Evolutionary conservation across 2,329 filamentous ascomycete species (phyloP), one percentile per base, ranked within the genome.

Genomic region (Arthrobotrys sinensis): DNA sequence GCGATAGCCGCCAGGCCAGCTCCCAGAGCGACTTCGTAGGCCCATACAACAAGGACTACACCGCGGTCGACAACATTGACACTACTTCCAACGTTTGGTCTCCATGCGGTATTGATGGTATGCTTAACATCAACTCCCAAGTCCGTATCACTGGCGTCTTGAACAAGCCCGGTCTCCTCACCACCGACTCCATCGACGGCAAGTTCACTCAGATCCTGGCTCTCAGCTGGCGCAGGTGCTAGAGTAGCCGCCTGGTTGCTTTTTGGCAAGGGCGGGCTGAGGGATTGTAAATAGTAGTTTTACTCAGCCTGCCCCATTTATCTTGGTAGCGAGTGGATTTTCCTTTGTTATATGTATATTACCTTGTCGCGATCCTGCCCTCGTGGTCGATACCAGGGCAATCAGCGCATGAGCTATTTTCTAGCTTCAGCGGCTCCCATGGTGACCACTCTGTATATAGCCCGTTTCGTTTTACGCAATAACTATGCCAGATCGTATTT

Each of bases 101-200:
- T 60, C 86, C 86, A 14, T 88, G 87, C 83, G 87, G 87, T 65
- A 82, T 83, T 21, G 84, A 85, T 45, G 86, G 86, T 72, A 83
- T 87, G 79, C 84, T 88, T 81, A 88, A 88, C 83, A 87, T 88
- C 84, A 88, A 88, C 84, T 87, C 86, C 34, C 86, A 87, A 81
- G 84, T 86, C 80, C 85, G 85, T 79, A 82, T 87, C 76, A 83
- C 82, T 6, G 81, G 81, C 72, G 81, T 80, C 34, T 82, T 82
- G 79, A 32, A 80, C 32, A 66, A 80, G 62, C 82, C 80, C 21
- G 86, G 86, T 70, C 80, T 85, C 16, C 83, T 87, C 79, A 87
- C 86, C 57, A 86, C 85, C 80, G 86, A 87, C 81, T 86, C 86
- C n/a, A 84, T 86, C 69, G 86, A 87, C 82, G 85, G 85, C 77